phyloP scores from a whole-genome alignment of 768 basidiomycete genomes.

The Termitomyces eurrhizus region DNA sequence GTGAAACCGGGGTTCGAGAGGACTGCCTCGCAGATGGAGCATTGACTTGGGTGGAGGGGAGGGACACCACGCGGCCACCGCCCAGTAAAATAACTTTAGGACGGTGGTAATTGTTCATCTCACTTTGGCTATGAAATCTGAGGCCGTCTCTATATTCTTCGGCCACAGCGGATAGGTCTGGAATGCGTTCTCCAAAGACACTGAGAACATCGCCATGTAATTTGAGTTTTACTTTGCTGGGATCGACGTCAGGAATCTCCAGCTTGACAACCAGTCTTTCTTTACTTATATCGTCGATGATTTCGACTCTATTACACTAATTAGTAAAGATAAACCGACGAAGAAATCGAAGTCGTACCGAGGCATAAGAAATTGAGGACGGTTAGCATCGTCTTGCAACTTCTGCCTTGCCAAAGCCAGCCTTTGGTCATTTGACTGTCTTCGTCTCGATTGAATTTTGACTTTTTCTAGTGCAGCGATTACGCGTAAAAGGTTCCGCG shows the following conservation, averaged over 20 bases:
- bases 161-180: constrained; percentile 12
- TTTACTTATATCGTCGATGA: constrained; percentile 34
- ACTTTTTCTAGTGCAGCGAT: constrained; percentile 1
- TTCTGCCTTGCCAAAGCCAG: not conserved
- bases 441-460: not conserved
- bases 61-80: constrained; percentile 10
- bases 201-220: constrained; percentile 31
- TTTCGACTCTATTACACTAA: constrained; percentile 32
- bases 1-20: not conserved
- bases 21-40: not conserved
- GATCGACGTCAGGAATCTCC: constrained; percentile 43
- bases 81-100: constrained; percentile 12
- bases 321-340: not conserved
- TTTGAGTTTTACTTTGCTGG: constrained; percentile 28
- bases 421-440: not conserved
- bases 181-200: constrained; percentile 29
- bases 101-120: not conserved
- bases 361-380: constrained; percentile 13
- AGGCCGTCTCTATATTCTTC: constrained; percentile 10
- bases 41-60: not conserved
- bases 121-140: constrained; percentile 8
- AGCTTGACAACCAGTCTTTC: constrained; percentile 32
- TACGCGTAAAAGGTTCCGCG: not conserved
- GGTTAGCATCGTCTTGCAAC: not conserved
- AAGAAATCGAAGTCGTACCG: constrained; percentile 11